Evolutionary conservation across 805 yeast genomes (phyloP), one percentile per base, ranked within the genome.

Genomic region (Tetrapisispora pingtungensis): DNA sequence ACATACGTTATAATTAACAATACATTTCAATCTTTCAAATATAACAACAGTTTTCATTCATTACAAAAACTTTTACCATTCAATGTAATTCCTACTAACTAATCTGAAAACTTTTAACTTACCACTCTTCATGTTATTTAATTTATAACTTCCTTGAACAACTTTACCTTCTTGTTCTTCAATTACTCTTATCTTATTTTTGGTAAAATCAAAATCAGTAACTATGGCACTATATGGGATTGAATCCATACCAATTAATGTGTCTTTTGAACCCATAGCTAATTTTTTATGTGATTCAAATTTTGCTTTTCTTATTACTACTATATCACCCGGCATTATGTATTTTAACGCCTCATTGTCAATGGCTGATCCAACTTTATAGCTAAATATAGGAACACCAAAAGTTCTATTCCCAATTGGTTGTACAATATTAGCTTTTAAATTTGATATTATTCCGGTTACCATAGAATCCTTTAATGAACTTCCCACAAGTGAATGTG

Each of bases 271-370:
- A 1, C 43, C 37, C 18, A 43, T 40, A 18, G 53, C 55, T 33
- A 79, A 56, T 30, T 75, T 71, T 42, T 73, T 72, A 52, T 80
- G 85, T 7, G 80, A 75, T 49, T 75, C 77, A 64, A 90, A 89
- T 48, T 74, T 74, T 7, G 87, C 96, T 45, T 78, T 78, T 54
- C 80, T 75, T 49, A 87, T 74, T 42, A 87, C 84, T 35, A 87
- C 64, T 10, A 90, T 71, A 61, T 93, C 97, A 47, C 98, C 98
- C 0, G 94, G 81, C 40, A 75, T 71, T 44, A 88, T 74, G 34
- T 78, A 83, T 44, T 78, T 87, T 27, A 65, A 55, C 51, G 74
- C 78, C 14, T 71, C 64, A 10, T n/a, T 36, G 7, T 78, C 73
- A 7, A 70, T 68, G 2, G 69, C 54, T 37, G 77, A 72, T 47